Conservation (phyloP, 495 filamentous ascomycete genomes). For the Tuber calosporum region DNA sequence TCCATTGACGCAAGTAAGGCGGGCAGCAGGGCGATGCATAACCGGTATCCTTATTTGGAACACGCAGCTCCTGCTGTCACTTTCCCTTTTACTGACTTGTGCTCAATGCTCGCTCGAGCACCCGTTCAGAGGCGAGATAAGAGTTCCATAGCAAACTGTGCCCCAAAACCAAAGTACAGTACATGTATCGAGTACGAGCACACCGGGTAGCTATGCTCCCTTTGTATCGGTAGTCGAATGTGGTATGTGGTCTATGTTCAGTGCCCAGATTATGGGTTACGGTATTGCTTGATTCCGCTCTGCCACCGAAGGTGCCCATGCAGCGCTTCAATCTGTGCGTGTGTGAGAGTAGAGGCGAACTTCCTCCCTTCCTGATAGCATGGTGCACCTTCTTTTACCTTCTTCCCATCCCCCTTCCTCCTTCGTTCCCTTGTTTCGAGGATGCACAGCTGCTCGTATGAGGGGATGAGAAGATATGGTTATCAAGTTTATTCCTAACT, state of each 20-base stretch:
- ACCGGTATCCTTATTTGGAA: conserved; percentile 15
- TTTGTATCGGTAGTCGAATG: background rate
- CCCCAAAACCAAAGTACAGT: background rate
- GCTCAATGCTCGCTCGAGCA: background rate
- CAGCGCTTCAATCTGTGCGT: background rate
- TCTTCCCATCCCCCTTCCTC: background rate
- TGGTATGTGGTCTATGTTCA: background rate
- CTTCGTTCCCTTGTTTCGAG: conserved; percentile 9
- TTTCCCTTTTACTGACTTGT: conserved; percentile 11
- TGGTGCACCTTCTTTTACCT: background rate
- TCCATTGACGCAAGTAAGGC: conserved; percentile 18
- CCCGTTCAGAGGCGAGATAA: background rate
- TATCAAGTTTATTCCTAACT: too few relatives aligned
- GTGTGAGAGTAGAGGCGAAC: background rate
- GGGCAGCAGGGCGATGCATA: conserved; percentile 20
- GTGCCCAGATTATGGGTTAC: background rate
- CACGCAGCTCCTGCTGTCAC: conserved; percentile 26
- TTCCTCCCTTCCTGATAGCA: background rate
- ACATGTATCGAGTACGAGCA: too few relatives aligned
- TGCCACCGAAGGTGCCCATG: background rate
- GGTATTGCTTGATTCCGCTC: background rate
- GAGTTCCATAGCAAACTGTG: conserved; percentile 1
- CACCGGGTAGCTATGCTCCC: background rate
- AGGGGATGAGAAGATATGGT: conserved; percentile 1
- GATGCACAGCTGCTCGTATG: background rate